These are phyloP conservation scores for Pestalotiopsis sp. DNA, from an alignment of 2,329 filamentous ascomycete genomes.

Conservation along the genomic window DNA sequence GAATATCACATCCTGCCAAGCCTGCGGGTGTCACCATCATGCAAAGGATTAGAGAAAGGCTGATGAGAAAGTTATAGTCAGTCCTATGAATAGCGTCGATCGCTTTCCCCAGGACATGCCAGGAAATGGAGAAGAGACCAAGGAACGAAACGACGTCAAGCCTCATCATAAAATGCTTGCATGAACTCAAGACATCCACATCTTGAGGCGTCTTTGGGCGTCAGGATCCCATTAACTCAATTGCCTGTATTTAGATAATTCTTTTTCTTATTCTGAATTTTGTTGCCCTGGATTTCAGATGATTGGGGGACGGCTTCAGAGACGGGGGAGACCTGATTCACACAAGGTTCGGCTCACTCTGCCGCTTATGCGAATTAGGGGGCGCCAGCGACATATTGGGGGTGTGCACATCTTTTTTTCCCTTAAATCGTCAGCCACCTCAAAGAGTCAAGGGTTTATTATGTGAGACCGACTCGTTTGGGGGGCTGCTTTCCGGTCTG, in stretches of 20 bases:
- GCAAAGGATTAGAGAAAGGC: not conserved
- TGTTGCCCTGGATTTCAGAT: not conserved
- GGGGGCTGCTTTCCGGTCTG: not conserved
- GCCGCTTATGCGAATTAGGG: constrained; percentile 2
- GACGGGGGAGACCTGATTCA: not conserved
- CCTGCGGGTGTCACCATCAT: not conserved
- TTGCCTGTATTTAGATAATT: not conserved
- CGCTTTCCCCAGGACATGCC: not conserved
- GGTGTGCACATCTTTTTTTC: not conserved
- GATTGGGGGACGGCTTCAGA: not conserved
- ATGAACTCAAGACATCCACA: not conserved
- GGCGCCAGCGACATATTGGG: not conserved
- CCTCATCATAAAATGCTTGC: not conserved
- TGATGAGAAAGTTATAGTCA: not conserved
- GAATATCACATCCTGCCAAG: not conserved
- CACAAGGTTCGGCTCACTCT: not conserved
- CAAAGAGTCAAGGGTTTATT: not conserved
- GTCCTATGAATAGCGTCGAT: not conserved
- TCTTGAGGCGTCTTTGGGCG: not conserved
- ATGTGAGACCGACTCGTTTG: not conserved
- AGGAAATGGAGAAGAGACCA: not conserved
- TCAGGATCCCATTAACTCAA: not conserved
- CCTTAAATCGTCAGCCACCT: not conserved
- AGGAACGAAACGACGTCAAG: not conserved
- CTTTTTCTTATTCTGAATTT: not conserved